Conservation (phyloP, 2,329 filamentous ascomycete genomes). For the Colletotrichum tamarilloi region DNA sequence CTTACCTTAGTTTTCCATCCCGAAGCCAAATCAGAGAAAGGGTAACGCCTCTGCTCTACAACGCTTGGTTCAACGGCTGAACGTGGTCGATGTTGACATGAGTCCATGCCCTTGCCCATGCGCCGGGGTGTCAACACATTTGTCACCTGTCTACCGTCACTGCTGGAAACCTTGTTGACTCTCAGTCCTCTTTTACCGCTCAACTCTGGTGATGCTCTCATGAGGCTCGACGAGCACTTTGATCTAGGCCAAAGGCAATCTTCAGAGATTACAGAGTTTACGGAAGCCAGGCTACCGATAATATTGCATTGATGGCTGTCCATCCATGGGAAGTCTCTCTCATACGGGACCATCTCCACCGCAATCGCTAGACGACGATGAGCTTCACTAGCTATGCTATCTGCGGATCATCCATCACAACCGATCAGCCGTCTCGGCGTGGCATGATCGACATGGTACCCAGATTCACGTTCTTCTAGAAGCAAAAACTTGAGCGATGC, state of each 20-base stretch:
- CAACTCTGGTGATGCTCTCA: background rate
- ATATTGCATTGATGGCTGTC: background rate
- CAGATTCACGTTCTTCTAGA: background rate
- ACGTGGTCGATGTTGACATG: background rate
- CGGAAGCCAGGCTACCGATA: background rate
- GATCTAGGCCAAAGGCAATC: background rate
- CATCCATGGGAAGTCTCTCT: background rate
- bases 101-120: background rate
- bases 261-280: background rate
- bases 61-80: conserved; percentile 10
- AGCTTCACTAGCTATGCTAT: background rate
- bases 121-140: background rate
- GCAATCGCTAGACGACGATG: too few relatives aligned
- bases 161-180: background rate
- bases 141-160: background rate
- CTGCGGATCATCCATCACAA: background rate
- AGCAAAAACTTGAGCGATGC: background rate
- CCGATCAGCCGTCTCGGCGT: conserved; percentile 2
- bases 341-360: background rate
- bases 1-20: background rate
- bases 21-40: background rate
- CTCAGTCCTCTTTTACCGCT: background rate
- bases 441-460: background rate
- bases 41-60: background rate
- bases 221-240: background rate